Evolutionary conservation across 331 rosid species (phyloP), one percentile per base, ranked within the genome.

Genomic region (Pyrus hybrid): DNA sequence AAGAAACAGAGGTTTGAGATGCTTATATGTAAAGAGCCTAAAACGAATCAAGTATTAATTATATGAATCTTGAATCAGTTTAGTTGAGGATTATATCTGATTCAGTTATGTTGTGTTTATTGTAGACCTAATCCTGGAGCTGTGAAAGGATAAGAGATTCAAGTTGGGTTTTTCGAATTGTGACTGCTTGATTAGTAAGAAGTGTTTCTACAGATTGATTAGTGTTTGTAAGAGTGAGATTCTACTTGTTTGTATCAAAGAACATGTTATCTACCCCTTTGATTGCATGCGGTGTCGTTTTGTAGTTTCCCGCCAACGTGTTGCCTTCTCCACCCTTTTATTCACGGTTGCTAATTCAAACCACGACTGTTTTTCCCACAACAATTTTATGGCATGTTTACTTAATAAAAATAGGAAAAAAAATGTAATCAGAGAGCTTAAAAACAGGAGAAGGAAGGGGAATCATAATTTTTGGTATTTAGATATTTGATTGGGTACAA

Each of bases 81-180:
- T 16, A 53, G 30, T 25, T 53, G 8, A 53, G 8, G n/a, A 53
- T 53, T 16, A 17, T 18, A 57, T 58, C 41, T 43, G 51, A 60
- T 69, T 20, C 51, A 74, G 32, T 8, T 80, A 16, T 41, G 71
- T 81, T 84, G 57, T 80, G 80, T 79, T 68, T 82, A 23, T 57
- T 80, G 88, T 77, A 94, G 98, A 91, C 77, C 86, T 91, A 16
- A 95, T 94, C 73, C 80, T 94, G 90, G 97, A 94, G 96, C 96
- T 91, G 74, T 94, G 87, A 90, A 74, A 75, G 64, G 79, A 3
- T 41, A 71, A 64, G 73, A 29, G 77, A 80, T 77, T 84, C 79
- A 82, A 62, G 84, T 35, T 66, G 78, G 63, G 65, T 76, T 61
- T 23, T 63, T 74, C 32, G 68, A 64, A 17, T 20, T 41, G 9